These are phyloP conservation scores for Westerdykella ornata DNA, from an alignment of 2,329 filamentous ascomycete species.

Conservation along the genomic window DNA sequence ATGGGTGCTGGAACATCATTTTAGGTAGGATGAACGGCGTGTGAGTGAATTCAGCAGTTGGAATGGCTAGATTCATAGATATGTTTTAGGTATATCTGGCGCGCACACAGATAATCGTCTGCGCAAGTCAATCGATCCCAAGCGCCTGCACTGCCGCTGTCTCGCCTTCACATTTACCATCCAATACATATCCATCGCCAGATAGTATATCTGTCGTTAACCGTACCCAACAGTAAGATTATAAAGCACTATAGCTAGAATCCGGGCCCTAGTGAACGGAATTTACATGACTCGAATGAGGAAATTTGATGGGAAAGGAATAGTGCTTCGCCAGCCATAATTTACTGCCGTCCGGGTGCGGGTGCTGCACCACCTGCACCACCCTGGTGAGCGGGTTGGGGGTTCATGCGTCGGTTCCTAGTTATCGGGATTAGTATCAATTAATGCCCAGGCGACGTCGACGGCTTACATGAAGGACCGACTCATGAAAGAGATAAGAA, in stretches of 20 bases:
- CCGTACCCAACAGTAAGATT: not conserved
- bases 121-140: too few species aligned
- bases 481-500: conserved; percentile 65
- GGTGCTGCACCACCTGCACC: conserved; percentile 4
- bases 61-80: not conserved
- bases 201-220: not conserved
- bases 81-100: not conserved
- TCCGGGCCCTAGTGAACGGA: not conserved
- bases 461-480: conserved; percentile 64
- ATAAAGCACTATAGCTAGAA: not conserved
- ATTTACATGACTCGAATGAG: not conserved
- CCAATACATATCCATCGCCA: not conserved
- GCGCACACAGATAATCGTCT: too few species aligned
- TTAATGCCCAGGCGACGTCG: not conserved
- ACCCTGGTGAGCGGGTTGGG: conserved; percentile 1
- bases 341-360: not conserved
- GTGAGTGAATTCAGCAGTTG: not conserved
- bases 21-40: not conserved
- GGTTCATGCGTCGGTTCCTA: conserved; percentile 22
- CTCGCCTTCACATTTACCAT: not conserved
- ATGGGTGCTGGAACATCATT: not conserved
- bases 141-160: too few species aligned
- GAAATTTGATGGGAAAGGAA: not conserved
- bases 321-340: not conserved
- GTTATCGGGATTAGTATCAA: not conserved